Percentiles rank a stretch among this genome's conserved stretches.
These are phyloP conservation scores for Protomyces gravidus DNA, from an alignment of 1,139 yeast species.

Conservation along the genomic window DNA sequence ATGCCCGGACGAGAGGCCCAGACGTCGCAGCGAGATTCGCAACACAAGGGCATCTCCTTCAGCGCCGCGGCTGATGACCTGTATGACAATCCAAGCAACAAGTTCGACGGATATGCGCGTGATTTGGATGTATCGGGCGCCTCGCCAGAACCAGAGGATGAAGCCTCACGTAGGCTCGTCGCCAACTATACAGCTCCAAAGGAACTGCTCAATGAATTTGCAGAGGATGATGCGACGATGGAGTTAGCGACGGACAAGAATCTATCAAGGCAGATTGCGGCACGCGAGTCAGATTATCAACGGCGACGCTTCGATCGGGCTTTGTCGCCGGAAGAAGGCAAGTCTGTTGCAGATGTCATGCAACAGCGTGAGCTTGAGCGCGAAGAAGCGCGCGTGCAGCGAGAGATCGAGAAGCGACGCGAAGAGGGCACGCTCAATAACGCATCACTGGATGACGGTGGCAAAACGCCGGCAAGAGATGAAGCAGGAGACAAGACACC, in stretches of 20 bases:
- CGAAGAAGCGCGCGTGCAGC: constrained; percentile 39
- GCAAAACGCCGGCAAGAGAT: constrained; percentile 37
- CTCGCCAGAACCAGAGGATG: constrained; percentile 6
- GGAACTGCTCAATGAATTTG: constrained; percentile 38
- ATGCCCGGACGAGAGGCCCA: no score
- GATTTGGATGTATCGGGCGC: neutral
- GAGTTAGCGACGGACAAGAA: constrained; percentile 27
- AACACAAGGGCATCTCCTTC: constrained; percentile 20
- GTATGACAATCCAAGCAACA: constrained; percentile 9
- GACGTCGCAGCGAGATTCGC: neutral
- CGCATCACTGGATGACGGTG: constrained; percentile 2
- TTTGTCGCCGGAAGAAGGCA: constrained; percentile 37
- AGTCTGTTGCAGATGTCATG: constrained; percentile 37
- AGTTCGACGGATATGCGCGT: constrained; percentile 19
- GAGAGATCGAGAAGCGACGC: constrained; percentile 36
- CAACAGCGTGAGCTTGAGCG: constrained; percentile 40
- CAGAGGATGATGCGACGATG: constrained; percentile 38
- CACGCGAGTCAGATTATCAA: constrained; percentile 43
- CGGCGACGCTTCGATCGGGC: constrained; percentile 43
- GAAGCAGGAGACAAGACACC: constrained; percentile 32
- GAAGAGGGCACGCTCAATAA: constrained; percentile 9
- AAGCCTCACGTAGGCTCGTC: constrained; percentile 32
- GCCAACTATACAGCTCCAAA: constrained; percentile 41
- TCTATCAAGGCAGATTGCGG: constrained; percentile 41
- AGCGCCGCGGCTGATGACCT: constrained; percentile 10